Evolutionary conservation across 2,329 filamentous ascomycete genomes (phyloP), one percentile per base, ranked within the genome.

Genomic region (Penicillium brevicompactum): DNA sequence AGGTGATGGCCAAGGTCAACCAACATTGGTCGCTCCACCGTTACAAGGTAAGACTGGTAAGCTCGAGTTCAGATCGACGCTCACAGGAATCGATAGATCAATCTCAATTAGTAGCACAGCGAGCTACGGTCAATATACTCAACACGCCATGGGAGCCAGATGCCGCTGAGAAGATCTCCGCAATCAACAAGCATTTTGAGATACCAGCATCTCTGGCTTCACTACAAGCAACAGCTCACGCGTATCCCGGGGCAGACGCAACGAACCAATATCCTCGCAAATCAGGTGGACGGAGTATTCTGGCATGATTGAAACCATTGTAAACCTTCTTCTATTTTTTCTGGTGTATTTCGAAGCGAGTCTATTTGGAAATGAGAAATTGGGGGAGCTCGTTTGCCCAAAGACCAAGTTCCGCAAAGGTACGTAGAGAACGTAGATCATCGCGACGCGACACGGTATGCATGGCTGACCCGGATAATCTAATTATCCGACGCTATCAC

Each of bases 91-190:
- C 11, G 24, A 16, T 32, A 22, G 21, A 42, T 31, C 24, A 18
- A 4, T 13, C 32, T 3, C 46, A 51, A 14, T 45, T 30, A 10
- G 37, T 58, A 22, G 27, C 31, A 9, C 38, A 41, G 31, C 59
- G 60, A 14, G 48, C 59, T 9, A 64, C 62, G 14, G 62, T 62
- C 21, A 65, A 62, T 48, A 65, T 65, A 37, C 48, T 62, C 6
- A 63, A 64, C 41, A 44, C 46, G 3, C 49, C 56, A 1, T 56
- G 42, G 14, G 61, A 54, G 8, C 52, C 57, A 7, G 38, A 40
- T 4, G 40, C 49, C 3, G 31, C 27, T 5, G 53, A 56, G 21
- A 57, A 57, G 24, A 51, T 55, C 13, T 9, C 21, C 5, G 41
- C 47, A 9, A 52, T 65, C 21, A 61, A 51, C 6, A 64, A 61